A percentile compares a stretch with the other conserved stretches of the same genome.
Conservation (phyloP, 352 stramenopile species). For the Pythium vanterpoolii region DNA sequence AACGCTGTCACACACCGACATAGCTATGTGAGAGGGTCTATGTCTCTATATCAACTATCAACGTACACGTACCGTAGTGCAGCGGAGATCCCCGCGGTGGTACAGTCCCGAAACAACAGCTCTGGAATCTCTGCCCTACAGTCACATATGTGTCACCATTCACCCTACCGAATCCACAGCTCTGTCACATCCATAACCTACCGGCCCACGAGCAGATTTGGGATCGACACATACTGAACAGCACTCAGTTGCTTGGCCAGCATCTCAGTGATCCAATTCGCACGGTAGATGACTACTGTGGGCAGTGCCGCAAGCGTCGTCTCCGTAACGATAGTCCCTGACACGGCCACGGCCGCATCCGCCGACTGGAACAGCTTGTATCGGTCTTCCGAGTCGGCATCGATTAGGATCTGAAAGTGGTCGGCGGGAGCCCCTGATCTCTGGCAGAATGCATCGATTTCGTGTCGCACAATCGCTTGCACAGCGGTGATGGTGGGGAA, state of each 20-base stretch:
- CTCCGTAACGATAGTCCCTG: conserved; percentile 69
- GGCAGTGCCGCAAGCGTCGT: conserved; percentile 47
- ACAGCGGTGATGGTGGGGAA: conserved; percentile 56
- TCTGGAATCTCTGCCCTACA: conserved; percentile 53
- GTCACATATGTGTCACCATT: not conserved
- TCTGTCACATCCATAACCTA: conserved; percentile 16
- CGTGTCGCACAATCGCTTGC: conserved; percentile 21
- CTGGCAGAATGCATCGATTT: conserved; percentile 9
- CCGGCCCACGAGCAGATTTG: conserved; percentile 63
- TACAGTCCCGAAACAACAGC: conserved; percentile 63
- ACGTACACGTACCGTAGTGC: conserved; percentile 23
- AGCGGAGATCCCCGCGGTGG: conserved; percentile 32
- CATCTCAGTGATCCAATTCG: conserved; percentile 57
- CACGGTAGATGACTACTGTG: conserved; percentile 70
- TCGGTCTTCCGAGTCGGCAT: not conserved
- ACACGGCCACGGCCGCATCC: conserved; percentile 59
- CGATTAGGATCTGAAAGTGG: not conserved
- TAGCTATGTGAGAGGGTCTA: too few relatives aligned
- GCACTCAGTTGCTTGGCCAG: conserved; percentile 46
- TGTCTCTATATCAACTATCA: too few relatives aligned
- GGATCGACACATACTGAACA: conserved; percentile 73
- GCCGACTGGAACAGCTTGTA: conserved; percentile 29
- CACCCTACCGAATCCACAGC: not conserved
- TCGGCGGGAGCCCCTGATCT: not conserved
- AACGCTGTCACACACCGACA: not conserved